phyloP scores from a whole-genome alignment of 768 basidiomycete species.

The Xerocomus spinulosus region DNA sequence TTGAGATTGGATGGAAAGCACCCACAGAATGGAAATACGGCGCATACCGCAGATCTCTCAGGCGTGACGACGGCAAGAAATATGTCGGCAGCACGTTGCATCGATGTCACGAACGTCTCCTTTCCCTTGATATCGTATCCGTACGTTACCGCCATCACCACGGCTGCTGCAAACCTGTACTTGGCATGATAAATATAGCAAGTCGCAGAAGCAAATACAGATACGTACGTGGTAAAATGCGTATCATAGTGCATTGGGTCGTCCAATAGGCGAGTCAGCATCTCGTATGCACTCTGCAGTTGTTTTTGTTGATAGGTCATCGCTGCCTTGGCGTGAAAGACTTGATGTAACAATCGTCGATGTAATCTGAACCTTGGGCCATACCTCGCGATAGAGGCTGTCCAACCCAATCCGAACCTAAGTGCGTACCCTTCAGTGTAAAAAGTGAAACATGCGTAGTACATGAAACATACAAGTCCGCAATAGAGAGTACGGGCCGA shows the following conservation, averaged over 20 bases:
- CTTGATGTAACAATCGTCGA: conserved; percentile 17
- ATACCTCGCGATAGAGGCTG: conserved; percentile 12
- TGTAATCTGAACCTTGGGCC: conserved; percentile 21
- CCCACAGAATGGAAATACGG: conserved; percentile 11
- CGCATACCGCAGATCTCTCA: conserved; percentile 1
- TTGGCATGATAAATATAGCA: not conserved
- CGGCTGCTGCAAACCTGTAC: not conserved
- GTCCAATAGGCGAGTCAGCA: conserved; percentile 4
- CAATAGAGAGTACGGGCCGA: not conserved
- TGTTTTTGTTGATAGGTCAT: conserved; percentile 12
- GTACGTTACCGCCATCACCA: conserved; percentile 19
- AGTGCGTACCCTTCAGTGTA: no score
- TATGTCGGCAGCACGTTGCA: conserved; percentile 11
- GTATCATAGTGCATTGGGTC: conserved; percentile 5
- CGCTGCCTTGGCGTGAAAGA: conserved; percentile 11
- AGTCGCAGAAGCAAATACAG: not conserved
- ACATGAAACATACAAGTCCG: conserved; percentile 1
- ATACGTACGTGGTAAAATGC: conserved; percentile 13
- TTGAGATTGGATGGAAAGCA: not conserved
- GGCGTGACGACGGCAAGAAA: conserved; percentile 1
- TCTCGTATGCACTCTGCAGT: conserved; percentile 7
- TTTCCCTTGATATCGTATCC: conserved; percentile 10
- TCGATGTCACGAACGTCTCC: conserved; percentile 6
- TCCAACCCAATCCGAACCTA: conserved; percentile 19
- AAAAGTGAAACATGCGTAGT: no score